Percentiles rank a stretch among this genome's conserved stretches.
Conservation (phyloP, 2,329 filamentous ascomycete genomes). For the Neonectria punicea region DNA sequence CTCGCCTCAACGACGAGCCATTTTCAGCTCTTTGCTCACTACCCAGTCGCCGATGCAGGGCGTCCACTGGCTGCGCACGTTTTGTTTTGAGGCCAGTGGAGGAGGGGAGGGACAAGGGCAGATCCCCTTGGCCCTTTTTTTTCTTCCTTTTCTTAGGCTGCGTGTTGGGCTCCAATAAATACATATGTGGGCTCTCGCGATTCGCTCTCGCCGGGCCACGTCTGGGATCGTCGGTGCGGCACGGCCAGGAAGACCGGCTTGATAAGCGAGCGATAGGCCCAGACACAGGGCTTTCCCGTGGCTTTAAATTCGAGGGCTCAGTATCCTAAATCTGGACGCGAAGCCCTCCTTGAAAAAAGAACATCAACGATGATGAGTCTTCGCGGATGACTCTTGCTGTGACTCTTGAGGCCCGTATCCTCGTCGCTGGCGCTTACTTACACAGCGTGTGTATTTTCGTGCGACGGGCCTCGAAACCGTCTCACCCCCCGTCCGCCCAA, state of each 20-base stretch:
- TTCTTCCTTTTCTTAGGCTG: not conserved
- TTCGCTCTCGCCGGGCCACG: slow-evolving; percentile 3
- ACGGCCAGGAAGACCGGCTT: not conserved
- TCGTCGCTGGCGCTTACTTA: slow-evolving; percentile 1
- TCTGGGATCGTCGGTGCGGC: not conserved
- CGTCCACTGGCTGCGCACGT: slow-evolving; percentile 14
- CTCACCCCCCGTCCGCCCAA: not conserved
- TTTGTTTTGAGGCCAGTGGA: slow-evolving; percentile 14
- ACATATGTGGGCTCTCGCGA: slow-evolving; percentile 1
- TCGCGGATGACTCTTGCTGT: not conserved
- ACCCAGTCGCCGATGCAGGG: slow-evolving; percentile 21
- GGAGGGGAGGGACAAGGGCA: too few relatives aligned
- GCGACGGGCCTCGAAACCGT: not conserved
- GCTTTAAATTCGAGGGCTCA: not conserved
- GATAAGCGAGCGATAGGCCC: not conserved
- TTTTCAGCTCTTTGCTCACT: not conserved
- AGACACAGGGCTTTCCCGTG: not conserved
- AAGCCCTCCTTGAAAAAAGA: not conserved
- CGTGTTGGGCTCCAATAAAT: slow-evolving; percentile 6
- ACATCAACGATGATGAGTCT: not conserved
- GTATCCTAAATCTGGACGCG: not conserved
- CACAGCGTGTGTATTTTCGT: not conserved
- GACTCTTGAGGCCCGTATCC: not conserved
- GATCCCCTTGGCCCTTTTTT: too few relatives aligned
- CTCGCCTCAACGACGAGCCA: slow-evolving; percentile 8